phyloP scores from a whole-genome alignment of 208 protist species.

The Leishmania arabica region DNA sequence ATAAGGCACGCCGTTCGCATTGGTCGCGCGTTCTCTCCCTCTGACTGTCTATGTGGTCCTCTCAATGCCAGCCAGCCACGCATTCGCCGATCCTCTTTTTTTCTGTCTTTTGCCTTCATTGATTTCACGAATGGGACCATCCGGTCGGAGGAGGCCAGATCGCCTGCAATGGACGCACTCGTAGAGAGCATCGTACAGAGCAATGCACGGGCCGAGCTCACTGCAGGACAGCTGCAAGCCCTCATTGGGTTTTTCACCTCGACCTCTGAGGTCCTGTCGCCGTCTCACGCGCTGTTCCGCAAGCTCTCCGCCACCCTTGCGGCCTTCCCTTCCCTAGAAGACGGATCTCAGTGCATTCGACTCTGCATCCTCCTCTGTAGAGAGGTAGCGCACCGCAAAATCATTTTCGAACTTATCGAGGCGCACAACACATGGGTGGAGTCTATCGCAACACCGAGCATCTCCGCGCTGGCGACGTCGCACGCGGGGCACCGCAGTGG shows the following conservation, averaged over 20 bases:
- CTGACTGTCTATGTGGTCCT: background rate
- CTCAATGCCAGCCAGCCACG: background rate
- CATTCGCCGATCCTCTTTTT: background rate
- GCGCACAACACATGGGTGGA: constrained; percentile 13
- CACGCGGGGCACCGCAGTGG: background rate
- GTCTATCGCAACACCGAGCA: background rate
- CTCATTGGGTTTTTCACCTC: constrained; percentile 17
- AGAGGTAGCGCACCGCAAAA: constrained; percentile 3
- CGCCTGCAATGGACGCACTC: constrained; percentile 14
- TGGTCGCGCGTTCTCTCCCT: background rate
- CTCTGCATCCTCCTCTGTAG: constrained; percentile 23
- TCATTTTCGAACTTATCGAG: constrained; percentile 16
- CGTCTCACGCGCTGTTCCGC: constrained; percentile 15
- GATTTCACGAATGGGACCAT: background rate
- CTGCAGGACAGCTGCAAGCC: constrained; percentile 26
- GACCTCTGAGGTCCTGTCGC: constrained; percentile 5
- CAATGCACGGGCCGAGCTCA: constrained; percentile 15
- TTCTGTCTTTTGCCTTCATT: background rate
- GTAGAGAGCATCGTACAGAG: constrained; percentile 28
- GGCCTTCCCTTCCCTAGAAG: background rate
- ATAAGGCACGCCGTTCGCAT: background rate
- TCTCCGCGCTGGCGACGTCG: constrained; percentile 8
- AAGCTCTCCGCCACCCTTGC: constrained; percentile 19
- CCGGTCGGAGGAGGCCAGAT: no score
- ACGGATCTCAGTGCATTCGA: constrained; percentile 10